Base-by-base conservation (phyloP, 2,329 filamentous ascomycete genomes). In the Penicillium sp. region DNA sequence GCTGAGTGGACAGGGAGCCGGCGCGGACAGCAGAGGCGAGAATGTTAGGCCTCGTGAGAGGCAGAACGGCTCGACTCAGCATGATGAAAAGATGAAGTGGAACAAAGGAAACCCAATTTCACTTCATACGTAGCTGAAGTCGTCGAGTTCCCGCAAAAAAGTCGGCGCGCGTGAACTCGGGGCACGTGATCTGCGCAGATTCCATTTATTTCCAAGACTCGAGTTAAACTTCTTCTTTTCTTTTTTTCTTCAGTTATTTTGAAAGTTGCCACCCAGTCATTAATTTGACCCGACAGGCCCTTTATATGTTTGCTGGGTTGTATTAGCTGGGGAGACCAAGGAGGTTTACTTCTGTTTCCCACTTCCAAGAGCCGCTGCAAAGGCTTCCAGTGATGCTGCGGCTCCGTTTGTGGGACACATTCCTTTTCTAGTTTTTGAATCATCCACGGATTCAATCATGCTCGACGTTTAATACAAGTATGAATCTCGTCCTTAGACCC, bases 231-330 rank as follows among this genome's bases (percentile, higher is more conserved):
- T 39, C 22, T 41, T 51, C 16, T 51, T 46, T 51, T 44, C 51
- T 44, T 42, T 54, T 52, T 54, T 59, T 57, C 59, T 58, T 63
- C 59, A 26, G 24, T 26, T 26, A 26, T 64, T 67, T 63, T 66
- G 70, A 79, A 81, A 80, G 76, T 80, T 80, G 70, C 11, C 65
- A 76, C 76, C 72, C 69, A 72, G 70, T 68, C 66, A 68, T 66
- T 67, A 75, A 80, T 81, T 81, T 81, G 79, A 78, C 78, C 72
- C 71, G 67, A 64, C 74, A 74, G 65, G 67, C 74, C 52, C 52
- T 50, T 55, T 52, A 61, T 61, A 72, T 77, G 76, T 73, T 72
- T 74, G 73, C 67, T 66, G 75, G 73, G 80, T 81, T 84, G 81
- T 71, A 75, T 69, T 73, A 72, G 67, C 69, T 73, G 72, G 74